Conservation (phyloP, 345 rosid species). For the Eucalyptus globulus region DNA sequence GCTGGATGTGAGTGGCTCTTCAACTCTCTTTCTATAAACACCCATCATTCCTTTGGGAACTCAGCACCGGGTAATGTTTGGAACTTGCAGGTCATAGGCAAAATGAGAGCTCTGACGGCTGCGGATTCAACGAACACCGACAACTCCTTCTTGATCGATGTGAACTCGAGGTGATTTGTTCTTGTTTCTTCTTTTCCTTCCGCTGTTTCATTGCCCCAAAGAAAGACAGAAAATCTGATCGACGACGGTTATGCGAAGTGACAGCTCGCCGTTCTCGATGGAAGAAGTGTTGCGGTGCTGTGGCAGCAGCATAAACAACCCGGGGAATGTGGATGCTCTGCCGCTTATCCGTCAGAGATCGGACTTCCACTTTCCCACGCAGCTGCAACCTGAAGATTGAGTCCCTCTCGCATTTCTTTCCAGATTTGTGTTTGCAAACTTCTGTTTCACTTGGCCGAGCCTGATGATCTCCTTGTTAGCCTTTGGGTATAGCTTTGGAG, state of each 20-base stretch:
- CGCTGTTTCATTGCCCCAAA: neutral
- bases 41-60: neutral
- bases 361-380: constrained; percentile 32
- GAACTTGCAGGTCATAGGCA: constrained; percentile 59
- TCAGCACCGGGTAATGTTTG: neutral
- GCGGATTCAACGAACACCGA: constrained; percentile 90
- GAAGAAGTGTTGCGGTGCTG: constrained; percentile 42
- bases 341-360: constrained; percentile 47
- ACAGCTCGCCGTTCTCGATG: constrained; percentile 52
- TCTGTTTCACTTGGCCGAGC: neutral
- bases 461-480: neutral
- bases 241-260: neutral
- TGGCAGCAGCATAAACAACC: constrained; percentile 7
- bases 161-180: constrained; percentile 76
- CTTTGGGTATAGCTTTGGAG: neutral
- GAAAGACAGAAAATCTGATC: neutral
- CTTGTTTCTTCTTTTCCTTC: neutral
- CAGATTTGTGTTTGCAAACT: neutral
- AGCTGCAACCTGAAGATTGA: constrained; percentile 5
- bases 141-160: constrained; percentile 89
- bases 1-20: constrained; percentile 56
- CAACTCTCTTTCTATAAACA: neutral
- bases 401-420: neutral
- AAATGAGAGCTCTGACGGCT: constrained; percentile 90
- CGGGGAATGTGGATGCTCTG: constrained; percentile 31